phyloP scores from a whole-genome alignment of 192 early-diverging fungal genomes.

The Coemansia sp. region DNA sequence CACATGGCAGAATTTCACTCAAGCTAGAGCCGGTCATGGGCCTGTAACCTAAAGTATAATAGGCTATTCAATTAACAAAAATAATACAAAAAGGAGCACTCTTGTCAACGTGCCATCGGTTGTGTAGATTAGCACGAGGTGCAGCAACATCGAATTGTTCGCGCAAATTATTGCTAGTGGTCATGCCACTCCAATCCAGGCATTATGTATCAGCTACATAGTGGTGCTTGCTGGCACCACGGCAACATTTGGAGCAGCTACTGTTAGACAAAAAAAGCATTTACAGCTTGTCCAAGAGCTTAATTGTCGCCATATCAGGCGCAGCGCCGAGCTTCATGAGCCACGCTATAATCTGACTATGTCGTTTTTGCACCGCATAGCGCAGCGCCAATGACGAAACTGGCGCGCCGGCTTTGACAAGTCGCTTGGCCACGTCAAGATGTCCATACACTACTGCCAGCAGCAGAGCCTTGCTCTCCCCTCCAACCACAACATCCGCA shows the following conservation, averaged over 20 bases:
- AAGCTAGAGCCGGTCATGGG: background rate
- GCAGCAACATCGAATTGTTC: too few species aligned
- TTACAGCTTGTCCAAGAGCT: conserved; percentile 25
- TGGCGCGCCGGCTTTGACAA: conserved; percentile 42
- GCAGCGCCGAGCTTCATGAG: conserved; percentile 40
- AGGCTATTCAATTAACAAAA: too few species aligned
- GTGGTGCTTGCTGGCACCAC: too few species aligned
- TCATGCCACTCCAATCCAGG: too few species aligned
- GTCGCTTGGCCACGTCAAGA: conserved; percentile 26
- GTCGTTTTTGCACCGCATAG: conserved; percentile 47
- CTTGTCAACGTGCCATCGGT: background rate
- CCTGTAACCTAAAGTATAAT: background rate
- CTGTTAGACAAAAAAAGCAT: too few species aligned
- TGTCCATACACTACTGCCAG: conserved; percentile 47
- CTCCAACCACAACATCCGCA: conserved; percentile 18
- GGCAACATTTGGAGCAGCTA: too few species aligned
- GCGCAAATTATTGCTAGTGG: too few species aligned
- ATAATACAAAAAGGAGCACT: too few species aligned
- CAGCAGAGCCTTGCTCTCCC: conserved; percentile 44
- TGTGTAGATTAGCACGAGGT: too few species aligned
- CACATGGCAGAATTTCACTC: background rate
- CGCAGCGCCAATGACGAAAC: conserved; percentile 36
- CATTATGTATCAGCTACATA: too few species aligned
- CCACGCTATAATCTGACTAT: conserved; percentile 16
- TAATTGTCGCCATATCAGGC: conserved; percentile 46